Percentiles rank a stretch among this genome's conserved stretches.
phyloP scores from a whole-genome alignment of 805 yeast genomes.

The Sugiyamaella lignohabitans region DNA sequence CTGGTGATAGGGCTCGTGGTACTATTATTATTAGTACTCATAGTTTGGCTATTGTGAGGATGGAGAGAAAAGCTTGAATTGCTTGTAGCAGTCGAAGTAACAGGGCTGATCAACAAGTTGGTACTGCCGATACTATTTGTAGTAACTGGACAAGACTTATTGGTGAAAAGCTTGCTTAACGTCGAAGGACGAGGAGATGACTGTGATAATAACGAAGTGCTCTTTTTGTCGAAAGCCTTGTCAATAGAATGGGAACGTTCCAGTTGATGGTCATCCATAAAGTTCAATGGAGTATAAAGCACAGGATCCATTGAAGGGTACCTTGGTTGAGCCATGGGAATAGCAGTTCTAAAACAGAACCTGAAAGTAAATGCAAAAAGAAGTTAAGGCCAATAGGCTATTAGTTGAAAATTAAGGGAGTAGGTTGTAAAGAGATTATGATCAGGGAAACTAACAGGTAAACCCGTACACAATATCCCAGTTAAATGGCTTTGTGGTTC shows the following conservation, averaged over 20 bases:
- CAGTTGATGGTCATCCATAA: background rate
- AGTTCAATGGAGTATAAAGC: background rate
- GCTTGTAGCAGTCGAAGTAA: background rate
- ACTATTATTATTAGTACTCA: background rate
- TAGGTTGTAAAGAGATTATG: too few species aligned
- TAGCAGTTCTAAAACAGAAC: too few species aligned
- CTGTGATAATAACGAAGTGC: background rate
- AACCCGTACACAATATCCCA: too few species aligned
- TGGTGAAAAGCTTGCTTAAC: constrained; percentile 2
- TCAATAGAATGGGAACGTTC: too few species aligned
- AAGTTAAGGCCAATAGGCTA: too few species aligned
- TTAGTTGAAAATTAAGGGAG: too few species aligned
- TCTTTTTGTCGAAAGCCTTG: background rate
- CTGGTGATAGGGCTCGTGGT: background rate
- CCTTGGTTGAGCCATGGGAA: too few species aligned
- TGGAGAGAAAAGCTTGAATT: too few species aligned
- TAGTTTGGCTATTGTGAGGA: too few species aligned
- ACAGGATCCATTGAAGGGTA: background rate
- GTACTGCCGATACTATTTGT: background rate
- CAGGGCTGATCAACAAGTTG: background rate
- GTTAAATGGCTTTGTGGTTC: too few species aligned
- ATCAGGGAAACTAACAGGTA: too few species aligned
- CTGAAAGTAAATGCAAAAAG: too few species aligned
- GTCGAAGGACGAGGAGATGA: constrained; percentile 2
- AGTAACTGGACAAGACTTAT: background rate